Evolutionary conservation across 179 eudicot species (phyloP), one percentile per base, ranked within the genome.

Genomic region (Spinacia oleracea): DNA sequence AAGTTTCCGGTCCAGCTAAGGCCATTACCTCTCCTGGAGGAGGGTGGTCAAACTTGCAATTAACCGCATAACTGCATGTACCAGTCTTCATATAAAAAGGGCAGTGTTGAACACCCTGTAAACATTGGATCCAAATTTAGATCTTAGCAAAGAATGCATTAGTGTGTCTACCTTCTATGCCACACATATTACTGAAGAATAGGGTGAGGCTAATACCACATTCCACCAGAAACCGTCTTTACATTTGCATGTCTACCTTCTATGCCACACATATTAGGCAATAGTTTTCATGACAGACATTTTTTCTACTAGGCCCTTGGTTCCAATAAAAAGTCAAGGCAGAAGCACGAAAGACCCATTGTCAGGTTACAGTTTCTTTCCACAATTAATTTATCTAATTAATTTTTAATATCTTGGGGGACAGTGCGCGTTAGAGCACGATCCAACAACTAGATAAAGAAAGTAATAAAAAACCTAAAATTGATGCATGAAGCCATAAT

Each of bases 31-130:
- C 98, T 69, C 96, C 98, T 3, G 99, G 98, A 50, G 97, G 96
- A 18, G 99, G 99, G 82, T 96, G 99, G 79, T 96, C 99, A 85
- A 91, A 96, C 89, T 82, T 91, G 93, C 99, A 96, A 27, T 89
- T 86, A 6, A 81, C 87, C 2, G 96, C 98, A 77, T 86, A 95
- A 77, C 89, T 89, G 90, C 98, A 95, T 59, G 91, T 88, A 27
- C 98, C 93, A 23, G 97, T 96, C 90, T 96, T 93, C 97, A 96
- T 89, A 85, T 96, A 96, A 80, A 90, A 96, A 1, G 98, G 90
- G 55, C 99, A 93, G 68, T 89, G 83, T 45, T 78, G 45, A 55
- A 90, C 89, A 66, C 97, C 98, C 99, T 96, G 89, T 42, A 62
- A 27, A 67, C 18, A 64, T 15, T 35, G 31, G 38, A 60, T 32